Percentiles rank a stretch among this genome's conserved stretches.
Evolutionary conservation across 352 stramenopile genomes (phyloP).

Genomic region (Phytopythium kandeliae): DNA sequence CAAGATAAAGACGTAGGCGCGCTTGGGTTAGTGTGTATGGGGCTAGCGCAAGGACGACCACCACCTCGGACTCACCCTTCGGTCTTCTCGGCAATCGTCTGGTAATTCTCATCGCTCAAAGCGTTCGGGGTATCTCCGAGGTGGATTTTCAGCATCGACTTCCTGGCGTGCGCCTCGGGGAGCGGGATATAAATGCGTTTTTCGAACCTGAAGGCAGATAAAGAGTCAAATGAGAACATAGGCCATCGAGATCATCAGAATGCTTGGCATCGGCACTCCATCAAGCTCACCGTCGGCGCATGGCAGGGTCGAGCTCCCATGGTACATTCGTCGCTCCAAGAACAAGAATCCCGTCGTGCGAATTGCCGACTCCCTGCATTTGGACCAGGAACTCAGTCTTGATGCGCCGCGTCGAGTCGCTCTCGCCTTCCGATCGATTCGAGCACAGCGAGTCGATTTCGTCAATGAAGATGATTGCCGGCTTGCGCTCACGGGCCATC

Average conservation of each 20-base stretch:
- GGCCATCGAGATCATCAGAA: background rate
- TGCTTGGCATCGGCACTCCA: background rate
- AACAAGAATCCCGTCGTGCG: conserved; percentile 91
- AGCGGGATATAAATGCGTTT: conserved; percentile 99
- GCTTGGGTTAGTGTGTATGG: background rate
- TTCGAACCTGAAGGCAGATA: conserved; percentile 84
- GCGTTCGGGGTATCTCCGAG: conserved; percentile 95
- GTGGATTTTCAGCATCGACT: conserved; percentile 97
- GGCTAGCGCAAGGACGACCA: background rate
- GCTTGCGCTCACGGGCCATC: conserved; percentile 93
- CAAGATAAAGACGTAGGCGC: background rate
- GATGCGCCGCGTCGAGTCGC: conserved; percentile 93
- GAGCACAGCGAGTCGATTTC: conserved; percentile 96
- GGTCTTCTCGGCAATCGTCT: conserved; percentile 88
- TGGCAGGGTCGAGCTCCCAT: conserved; percentile 96
- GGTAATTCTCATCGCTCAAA: conserved; percentile 93
- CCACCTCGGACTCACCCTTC: conserved; percentile 68
- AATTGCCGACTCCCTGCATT: conserved; percentile 94
- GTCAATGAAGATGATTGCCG: conserved; percentile 97
- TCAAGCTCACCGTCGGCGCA: conserved; percentile 85
- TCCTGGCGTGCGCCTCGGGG: conserved; percentile 87
- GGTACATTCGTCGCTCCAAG: conserved; percentile 98
- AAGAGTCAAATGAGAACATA: too few species aligned
- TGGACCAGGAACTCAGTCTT: conserved; percentile 99
- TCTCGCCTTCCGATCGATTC: conserved; percentile 91